Evolutionary conservation across 306 rosid species (phyloP).

Genomic region (Citrullus mucosospermus): DNA sequence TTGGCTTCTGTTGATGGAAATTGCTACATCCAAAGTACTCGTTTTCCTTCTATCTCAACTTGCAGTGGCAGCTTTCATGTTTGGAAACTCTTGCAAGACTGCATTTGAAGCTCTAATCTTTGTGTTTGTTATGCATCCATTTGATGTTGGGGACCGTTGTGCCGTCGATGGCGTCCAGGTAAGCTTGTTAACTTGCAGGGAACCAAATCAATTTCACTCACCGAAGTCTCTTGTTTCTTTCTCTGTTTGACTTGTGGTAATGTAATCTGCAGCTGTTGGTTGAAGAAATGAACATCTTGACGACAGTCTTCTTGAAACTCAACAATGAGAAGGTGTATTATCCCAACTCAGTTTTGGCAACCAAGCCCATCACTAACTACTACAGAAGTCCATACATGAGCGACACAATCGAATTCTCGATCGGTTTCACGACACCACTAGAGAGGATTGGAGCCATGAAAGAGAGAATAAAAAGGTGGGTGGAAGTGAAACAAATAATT

Average conservation of each 20-base stretch:
- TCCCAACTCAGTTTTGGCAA: constrained; percentile 78
- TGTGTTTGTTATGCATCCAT: constrained; percentile 95
- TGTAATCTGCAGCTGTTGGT: constrained; percentile 50
- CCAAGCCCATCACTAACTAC: constrained; percentile 73
- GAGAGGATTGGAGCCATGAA: constrained; percentile 63
- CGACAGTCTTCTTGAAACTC: constrained; percentile 75
- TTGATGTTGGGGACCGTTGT: constrained; percentile 91
- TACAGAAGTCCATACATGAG: constrained; percentile 84
- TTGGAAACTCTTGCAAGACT: constrained; percentile 87
- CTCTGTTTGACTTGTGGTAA: neutral
- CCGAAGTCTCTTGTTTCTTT: neutral
- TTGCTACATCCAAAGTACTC: constrained; percentile 79
- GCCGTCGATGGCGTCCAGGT: constrained; percentile 77
- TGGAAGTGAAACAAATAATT: neutral
- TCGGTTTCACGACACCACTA: constrained; percentile 50
- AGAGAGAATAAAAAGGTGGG: constrained; percentile 47
- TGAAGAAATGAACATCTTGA: constrained; percentile 91
- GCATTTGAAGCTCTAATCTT: constrained; percentile 81
- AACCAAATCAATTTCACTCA: neutral
- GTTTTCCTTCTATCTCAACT: constrained; percentile 75
- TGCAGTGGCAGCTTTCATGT: constrained; percentile 60
- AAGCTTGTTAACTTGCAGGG: constrained; percentile 4
- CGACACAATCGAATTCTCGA: constrained; percentile 43
- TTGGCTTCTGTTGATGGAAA: constrained; percentile 84
- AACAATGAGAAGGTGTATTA: constrained; percentile 68